Evolutionary conservation across 257 asterid species (phyloP).

Genomic region (Ajuga chamaepitys): DNA sequence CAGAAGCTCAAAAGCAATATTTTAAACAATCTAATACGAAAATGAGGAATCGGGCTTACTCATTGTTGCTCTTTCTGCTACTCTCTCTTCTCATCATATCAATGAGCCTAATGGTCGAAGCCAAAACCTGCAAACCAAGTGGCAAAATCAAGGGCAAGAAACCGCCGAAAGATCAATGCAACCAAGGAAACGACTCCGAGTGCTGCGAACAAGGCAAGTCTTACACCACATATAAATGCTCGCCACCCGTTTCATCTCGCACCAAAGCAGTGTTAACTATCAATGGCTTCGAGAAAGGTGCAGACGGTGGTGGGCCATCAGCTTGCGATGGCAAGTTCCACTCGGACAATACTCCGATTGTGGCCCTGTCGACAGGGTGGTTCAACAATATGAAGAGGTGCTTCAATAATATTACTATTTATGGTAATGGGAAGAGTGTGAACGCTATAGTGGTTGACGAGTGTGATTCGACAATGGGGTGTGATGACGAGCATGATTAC

Average conservation of each 20-base stretch:
- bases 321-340: slow-evolving; percentile 39
- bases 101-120: neutral
- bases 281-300: slow-evolving; percentile 35
- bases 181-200: slow-evolving; percentile 31
- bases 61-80: slow-evolving; percentile 2
- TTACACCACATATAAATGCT: slow-evolving; percentile 30
- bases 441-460: slow-evolving; percentile 39
- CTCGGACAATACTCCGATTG: slow-evolving; percentile 23
- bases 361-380: slow-evolving; percentile 49
- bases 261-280: slow-evolving; percentile 35
- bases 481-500: slow-evolving; percentile 34
- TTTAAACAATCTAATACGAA: no score
- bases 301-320: slow-evolving; percentile 44
- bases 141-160: slow-evolving; percentile 34
- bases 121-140: slow-evolving; percentile 28
- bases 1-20: no score
- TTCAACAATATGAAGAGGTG: slow-evolving; percentile 27
- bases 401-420: slow-evolving; percentile 21
- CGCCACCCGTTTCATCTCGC: slow-evolving; percentile 13
- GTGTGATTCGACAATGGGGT: slow-evolving; percentile 41
- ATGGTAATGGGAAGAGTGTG: slow-evolving; percentile 28
- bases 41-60: slow-evolving; percentile 14
- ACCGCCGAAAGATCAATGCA: slow-evolving; percentile 40
- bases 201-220: slow-evolving; percentile 30
- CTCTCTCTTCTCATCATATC: neutral